phyloP scores from a whole-genome alignment of 192 early-diverging fungal genomes.

The Chytriomyces confervae region DNA sequence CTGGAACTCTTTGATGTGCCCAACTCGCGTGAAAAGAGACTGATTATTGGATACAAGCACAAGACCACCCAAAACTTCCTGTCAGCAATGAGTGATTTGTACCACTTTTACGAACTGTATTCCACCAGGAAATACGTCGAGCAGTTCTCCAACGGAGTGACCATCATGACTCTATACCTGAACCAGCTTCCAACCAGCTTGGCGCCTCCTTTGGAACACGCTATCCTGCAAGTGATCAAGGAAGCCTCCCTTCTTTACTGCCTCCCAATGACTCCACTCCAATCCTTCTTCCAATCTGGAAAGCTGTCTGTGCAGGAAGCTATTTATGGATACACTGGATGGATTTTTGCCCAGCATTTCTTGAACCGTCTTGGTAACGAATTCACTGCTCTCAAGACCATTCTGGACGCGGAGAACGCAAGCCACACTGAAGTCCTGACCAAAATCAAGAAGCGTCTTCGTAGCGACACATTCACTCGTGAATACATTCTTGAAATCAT shows the following conservation, averaged over 20 bases:
- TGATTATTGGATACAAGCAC: slow-evolving; percentile 89
- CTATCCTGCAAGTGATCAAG: slow-evolving; percentile 93
- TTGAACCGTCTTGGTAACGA: slow-evolving; percentile 96
- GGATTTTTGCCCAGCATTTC: slow-evolving; percentile 99
- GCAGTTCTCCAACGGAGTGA: slow-evolving; percentile 98
- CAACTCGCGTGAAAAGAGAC: slow-evolving; percentile 82
- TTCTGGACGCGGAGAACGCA: slow-evolving; percentile 81
- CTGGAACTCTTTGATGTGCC: slow-evolving; percentile 91
- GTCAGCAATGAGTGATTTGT: slow-evolving; percentile 94
- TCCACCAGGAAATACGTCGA: slow-evolving; percentile 98
- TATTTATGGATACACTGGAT: slow-evolving; percentile 93
- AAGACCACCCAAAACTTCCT: slow-evolving; percentile 92
- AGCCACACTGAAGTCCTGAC: slow-evolving; percentile 89
- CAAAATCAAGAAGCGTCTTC: slow-evolving; percentile 98
- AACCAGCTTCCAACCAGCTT: slow-evolving; percentile 81
- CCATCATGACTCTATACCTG: slow-evolving; percentile 91
- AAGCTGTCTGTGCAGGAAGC: slow-evolving; percentile 93
- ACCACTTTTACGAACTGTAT: slow-evolving; percentile 97
- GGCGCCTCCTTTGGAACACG: slow-evolving; percentile 82
- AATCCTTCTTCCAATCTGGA: slow-evolving; percentile 90
- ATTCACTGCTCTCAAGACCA: slow-evolving; percentile 82
- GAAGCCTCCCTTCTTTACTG: slow-evolving; percentile 97
- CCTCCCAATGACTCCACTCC: slow-evolving; percentile 92
- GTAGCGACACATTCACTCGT: slow-evolving; percentile 96
- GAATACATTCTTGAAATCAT: slow-evolving; percentile 98